A percentile compares a stretch with the other conserved stretches of the same genome.
Evolutionary conservation across 495 filamentous ascomycete genomes (phyloP).

Genomic region (Copromyces sp.): DNA sequence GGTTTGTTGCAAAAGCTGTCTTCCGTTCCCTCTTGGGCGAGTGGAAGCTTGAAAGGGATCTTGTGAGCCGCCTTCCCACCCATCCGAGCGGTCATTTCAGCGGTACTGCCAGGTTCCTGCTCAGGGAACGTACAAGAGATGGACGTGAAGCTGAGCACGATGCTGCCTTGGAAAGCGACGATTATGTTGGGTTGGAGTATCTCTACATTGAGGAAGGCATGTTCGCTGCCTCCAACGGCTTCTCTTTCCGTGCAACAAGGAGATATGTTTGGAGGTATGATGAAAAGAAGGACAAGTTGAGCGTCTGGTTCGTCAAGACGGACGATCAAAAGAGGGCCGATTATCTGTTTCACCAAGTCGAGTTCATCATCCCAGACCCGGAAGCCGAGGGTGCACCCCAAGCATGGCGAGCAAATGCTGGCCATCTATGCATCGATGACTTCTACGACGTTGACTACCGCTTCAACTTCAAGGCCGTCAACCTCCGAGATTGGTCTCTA

Average conservation of each 20-base stretch:
- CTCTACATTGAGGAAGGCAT: slow-evolving; percentile 56
- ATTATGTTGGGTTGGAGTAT: slow-evolving; percentile 48
- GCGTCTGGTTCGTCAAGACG: slow-evolving; percentile 56
- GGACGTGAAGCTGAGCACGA: slow-evolving; percentile 32
- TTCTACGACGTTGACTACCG: slow-evolving; percentile 52
- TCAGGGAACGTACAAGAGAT: slow-evolving; percentile 41
- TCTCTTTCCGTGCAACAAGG: slow-evolving; percentile 39
- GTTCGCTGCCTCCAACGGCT: slow-evolving; percentile 39
- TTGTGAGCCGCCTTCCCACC: slow-evolving; percentile 34
- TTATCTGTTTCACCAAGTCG: slow-evolving; percentile 55
- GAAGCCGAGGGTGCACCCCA: slow-evolving; percentile 3
- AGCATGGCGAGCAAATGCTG: slow-evolving; percentile 46
- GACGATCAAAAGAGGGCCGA: slow-evolving; percentile 47
- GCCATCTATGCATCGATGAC: slow-evolving; percentile 55
- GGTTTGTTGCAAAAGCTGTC: slow-evolving; percentile 49
- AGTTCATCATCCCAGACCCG: slow-evolving; percentile 22
- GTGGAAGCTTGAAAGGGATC: slow-evolving; percentile 50
- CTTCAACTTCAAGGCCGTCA: slow-evolving; percentile 47
- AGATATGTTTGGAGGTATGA: slow-evolving; percentile 50
- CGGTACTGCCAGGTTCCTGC: slow-evolving; percentile 53
- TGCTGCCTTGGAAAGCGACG: not conserved
- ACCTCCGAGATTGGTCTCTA: slow-evolving; percentile 43
- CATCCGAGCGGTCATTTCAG: slow-evolving; percentile 50
- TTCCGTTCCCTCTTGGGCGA: slow-evolving; percentile 65
- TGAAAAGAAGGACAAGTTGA: slow-evolving; percentile 43